Percentiles rank a stretch among this genome's conserved stretches.
These are phyloP conservation scores for Delonix regia DNA, from an alignment of 306 rosid species.

Conservation along the genomic window DNA sequence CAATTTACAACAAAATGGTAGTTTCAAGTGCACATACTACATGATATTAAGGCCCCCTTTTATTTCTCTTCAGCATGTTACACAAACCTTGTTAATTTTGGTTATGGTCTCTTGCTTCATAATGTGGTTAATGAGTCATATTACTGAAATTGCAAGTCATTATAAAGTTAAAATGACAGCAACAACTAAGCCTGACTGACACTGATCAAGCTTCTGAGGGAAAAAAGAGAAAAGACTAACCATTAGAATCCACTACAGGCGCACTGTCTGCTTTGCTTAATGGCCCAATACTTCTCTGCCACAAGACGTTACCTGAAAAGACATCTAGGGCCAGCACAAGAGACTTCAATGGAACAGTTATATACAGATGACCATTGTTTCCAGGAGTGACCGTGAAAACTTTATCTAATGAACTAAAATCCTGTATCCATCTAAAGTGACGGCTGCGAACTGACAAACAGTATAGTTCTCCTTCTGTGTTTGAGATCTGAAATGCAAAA, in stretches of 20 bases:
- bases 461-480: slow-evolving; percentile 73
- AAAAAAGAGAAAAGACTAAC: slow-evolving; percentile 35
- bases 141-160: not conserved
- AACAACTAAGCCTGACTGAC: not conserved
- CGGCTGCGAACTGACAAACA: slow-evolving; percentile 60
- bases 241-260: slow-evolving; percentile 80
- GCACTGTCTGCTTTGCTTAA: slow-evolving; percentile 52
- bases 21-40: not conserved
- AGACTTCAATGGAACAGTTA: slow-evolving; percentile 60
- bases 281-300: slow-evolving; percentile 80
- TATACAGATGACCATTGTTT: slow-evolving; percentile 77
- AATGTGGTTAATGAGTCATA: not conserved
- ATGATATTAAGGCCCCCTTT: too few species aligned
- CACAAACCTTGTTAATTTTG: not conserved
- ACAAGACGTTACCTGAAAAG: slow-evolving; percentile 63
- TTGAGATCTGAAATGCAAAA: slow-evolving; percentile 61
- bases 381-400: slow-evolving; percentile 65
- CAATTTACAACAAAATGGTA: not conserved
- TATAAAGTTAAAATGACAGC: not conserved
- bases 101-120: not conserved
- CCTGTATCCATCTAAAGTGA: slow-evolving; percentile 73
- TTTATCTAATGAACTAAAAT: slow-evolving; percentile 68
- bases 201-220: slow-evolving; percentile 4
- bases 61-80: not conserved
- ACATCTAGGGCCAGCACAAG: slow-evolving; percentile 74